Evolutionary conservation across 208 protist genomes (phyloP), one percentile per base, ranked within the genome.

Genomic region (Trypanosoma cruzi): DNA sequence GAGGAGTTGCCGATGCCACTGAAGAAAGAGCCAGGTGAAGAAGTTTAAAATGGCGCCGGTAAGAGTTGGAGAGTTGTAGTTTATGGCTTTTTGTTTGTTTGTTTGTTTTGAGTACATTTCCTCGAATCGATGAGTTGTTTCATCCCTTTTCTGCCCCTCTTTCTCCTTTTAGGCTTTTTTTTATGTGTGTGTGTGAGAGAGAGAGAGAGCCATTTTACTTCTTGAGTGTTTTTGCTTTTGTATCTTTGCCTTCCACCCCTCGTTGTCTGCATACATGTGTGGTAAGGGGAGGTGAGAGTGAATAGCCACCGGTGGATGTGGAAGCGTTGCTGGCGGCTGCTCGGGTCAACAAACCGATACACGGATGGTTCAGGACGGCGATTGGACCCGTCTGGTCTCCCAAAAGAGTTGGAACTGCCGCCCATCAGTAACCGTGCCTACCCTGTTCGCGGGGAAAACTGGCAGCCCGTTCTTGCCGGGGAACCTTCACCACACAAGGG

Each of bases 351-450:
- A 13, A 95, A 96, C 73, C 88, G 92, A 60, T 96, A 96, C 77
- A 93, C 85, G 10, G 92, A 96, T 65, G 92, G 92, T 62, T 85
- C 81, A 10, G 88, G 88, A 4, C 84, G 92, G 18, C 72, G 66
- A 16, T 71, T 96, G 29, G 84, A 96, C 37, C 36, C 79, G 1
- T 79, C 75, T 58, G 64, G 66, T 4, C 63, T 90, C 14, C 92
- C 92, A 0, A 71, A 55, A 28, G 88, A 93, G 59, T 78, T 93
- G 20, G 79, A 94, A 73, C 49, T 88, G n/a, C 79, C 82, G 50
- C 67, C 87, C n/a, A 93, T 96, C 64, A 96, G 89, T 75, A 92
- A 95, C 74, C 80, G 87, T 11, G 92, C 92, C 31, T 96, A 96
- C 78, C 92, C 92, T 0, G 73, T 82, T 4, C 76, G 75, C 29